These are phyloP conservation scores for Aspergillus campestris DNA, from an alignment of 495 filamentous ascomycete genomes.

Conservation along the genomic window DNA sequence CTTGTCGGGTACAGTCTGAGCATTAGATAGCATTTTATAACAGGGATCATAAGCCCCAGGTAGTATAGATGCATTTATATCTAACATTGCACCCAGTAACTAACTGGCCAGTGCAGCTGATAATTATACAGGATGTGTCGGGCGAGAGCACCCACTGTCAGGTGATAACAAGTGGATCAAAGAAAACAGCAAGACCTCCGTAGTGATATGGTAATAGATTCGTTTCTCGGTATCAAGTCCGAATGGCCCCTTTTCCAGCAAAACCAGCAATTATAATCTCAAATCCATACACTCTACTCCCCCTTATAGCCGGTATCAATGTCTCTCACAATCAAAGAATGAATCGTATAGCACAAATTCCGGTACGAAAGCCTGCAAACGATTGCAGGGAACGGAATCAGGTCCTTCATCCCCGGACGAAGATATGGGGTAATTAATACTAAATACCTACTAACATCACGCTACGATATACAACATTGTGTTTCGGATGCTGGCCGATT, in stretches of 20 bases:
- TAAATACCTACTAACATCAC: background rate
- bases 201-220: background rate
- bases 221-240: constrained; percentile 1
- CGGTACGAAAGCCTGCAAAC: too few relatives aligned
- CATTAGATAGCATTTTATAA: too few relatives aligned
- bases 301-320: too few relatives aligned
- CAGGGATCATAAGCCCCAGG: too few relatives aligned
- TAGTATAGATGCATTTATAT: too few relatives aligned
- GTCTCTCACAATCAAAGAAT: too few relatives aligned
- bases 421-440: constrained; percentile 2
- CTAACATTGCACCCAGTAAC: too few relatives aligned
- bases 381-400: constrained; percentile 1
- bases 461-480: background rate
- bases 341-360: too few relatives aligned
- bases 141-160: background rate
- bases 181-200: background rate
- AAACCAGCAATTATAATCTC: too few relatives aligned
- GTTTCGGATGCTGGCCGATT: constrained; percentile 12
- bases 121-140: background rate
- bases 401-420: constrained; percentile 1
- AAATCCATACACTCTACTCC: too few relatives aligned
- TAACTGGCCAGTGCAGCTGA: background rate
- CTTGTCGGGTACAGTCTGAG: too few relatives aligned
- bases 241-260: background rate
- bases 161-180: constrained; percentile 7